Base-by-base conservation (phyloP, 2,329 filamentous ascomycete species). In the Colletotrichum zoysiae region DNA sequence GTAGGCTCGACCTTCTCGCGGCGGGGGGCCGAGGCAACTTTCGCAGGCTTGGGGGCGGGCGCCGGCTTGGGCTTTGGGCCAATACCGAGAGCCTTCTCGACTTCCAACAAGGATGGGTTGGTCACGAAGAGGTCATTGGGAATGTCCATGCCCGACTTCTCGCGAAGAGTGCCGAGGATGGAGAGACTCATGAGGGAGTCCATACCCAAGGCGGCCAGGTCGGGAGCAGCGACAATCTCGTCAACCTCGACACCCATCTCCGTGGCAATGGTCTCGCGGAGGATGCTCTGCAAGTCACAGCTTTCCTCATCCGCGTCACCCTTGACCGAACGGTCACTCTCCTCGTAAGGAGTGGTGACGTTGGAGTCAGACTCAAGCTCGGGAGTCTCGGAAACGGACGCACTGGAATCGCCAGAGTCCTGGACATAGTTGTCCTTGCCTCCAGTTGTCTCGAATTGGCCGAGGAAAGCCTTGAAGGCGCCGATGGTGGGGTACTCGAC, bases 181-280 rank as follows among this genome's bases (percentile, higher is more conserved):
- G 86, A 85, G 40, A 90, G 77, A 50, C 85, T 86, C 83, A 90
- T 88, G 30, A 89, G 82, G 2, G 87, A 90, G 77, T 90, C 88
- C 82, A 90, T 88, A 3, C 88, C 88, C 16, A 89, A 80, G 2
- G 86, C 85, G n/a, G 85, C 84, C 66, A 90, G 81, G 74, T 89
- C 86, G 0, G 86, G 84, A 0, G 86, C 85, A 30, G 86, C 86
- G 3, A 86, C 79, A 40, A 90, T 84, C 75, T 93, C 91, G 40
- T 90, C 88, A 14, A 91, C 83, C 33, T 91, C 88, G n/a, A 93
- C 89, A 69, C 90, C 90, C 87, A 93, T 92, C 79, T 93, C 91
- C 48, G 87, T 84, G n/a, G 91, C 89, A 73, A 93, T 90, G 67
- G 91, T 92, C 65, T 88, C 86, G 79, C 91, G 89, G 58, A 93